phyloP scores from a whole-genome alignment of 306 rosid species.

The Neltuma alba region DNA sequence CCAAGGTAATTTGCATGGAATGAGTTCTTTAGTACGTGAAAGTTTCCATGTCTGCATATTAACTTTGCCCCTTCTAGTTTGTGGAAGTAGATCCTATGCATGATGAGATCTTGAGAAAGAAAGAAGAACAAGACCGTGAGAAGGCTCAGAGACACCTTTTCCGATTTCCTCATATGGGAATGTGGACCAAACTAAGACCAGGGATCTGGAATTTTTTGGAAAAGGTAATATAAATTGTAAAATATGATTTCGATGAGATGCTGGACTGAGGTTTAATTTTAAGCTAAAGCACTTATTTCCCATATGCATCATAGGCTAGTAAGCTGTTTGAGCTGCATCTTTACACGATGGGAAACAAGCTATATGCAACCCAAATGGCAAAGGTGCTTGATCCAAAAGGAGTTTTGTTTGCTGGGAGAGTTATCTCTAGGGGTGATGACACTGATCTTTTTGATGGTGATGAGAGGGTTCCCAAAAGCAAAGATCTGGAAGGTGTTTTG shows the following conservation, averaged over 20 bases:
- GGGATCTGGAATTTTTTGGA: slow-evolving; percentile 98
- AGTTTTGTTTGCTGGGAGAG: slow-evolving; percentile 84
- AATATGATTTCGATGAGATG: slow-evolving; percentile 13
- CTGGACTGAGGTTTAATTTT: slow-evolving; percentile 22
- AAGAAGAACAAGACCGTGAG: slow-evolving; percentile 88
- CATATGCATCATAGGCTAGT: slow-evolving; percentile 74
- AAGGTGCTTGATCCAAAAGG: slow-evolving; percentile 97
- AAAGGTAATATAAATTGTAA: slow-evolving; percentile 58
- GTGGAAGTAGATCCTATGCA: slow-evolving; percentile 91
- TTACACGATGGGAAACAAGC: slow-evolving; percentile 98
- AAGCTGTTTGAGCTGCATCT: slow-evolving; percentile 95
- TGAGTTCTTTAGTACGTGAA: slow-evolving; percentile 16
- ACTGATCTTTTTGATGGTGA: slow-evolving; percentile 77
- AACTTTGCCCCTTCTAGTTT: slow-evolving; percentile 64
- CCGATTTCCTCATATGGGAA: slow-evolving; percentile 97
- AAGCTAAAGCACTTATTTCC: slow-evolving; percentile 29
- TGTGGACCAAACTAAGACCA: slow-evolving; percentile 99
- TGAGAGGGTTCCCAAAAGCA: slow-evolving; percentile 87
- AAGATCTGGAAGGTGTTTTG: slow-evolving; percentile 98
- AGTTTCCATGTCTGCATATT: slow-evolving; percentile 34
- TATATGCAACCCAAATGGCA: slow-evolving; percentile 99
- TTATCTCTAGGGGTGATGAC: slow-evolving; percentile 94
- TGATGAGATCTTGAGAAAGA: slow-evolving; percentile 91
- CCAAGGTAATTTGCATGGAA: slow-evolving; percentile 71
- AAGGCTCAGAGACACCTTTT: slow-evolving; percentile 81